Percentiles rank a stretch among this genome's conserved stretches.
Conservation (phyloP, 257 asterid genomes). For the Salvia splendens region DNA sequence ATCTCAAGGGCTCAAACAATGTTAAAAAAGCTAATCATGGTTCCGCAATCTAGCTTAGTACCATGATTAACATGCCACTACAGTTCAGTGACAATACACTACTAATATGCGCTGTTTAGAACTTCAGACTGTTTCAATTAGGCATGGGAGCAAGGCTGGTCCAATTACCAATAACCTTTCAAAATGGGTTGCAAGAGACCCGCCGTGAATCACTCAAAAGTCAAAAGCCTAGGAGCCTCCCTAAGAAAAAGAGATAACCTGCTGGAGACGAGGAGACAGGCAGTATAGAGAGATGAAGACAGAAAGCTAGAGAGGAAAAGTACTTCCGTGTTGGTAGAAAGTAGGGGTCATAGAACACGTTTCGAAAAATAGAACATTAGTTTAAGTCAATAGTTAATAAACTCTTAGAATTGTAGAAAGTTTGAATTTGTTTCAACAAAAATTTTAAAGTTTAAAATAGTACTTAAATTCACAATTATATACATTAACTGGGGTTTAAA, state of each 20-base stretch:
- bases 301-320: background rate
- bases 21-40: conserved; percentile 2
- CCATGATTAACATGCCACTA: conserved; percentile 5
- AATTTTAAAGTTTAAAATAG: background rate
- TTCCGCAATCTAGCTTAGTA: conserved; percentile 16
- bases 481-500: background rate
- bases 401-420: background rate
- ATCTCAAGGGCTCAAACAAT: background rate
- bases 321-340: background rate
- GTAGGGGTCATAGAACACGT: background rate
- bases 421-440: background rate
- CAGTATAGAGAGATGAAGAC: background rate
- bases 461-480: background rate
- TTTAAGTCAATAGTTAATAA: background rate
- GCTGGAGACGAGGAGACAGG: background rate
- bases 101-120: background rate
- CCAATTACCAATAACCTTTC: background rate
- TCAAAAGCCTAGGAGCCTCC: background rate
- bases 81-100: background rate
- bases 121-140: background rate
- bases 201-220: background rate
- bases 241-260: background rate
- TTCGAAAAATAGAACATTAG: background rate
- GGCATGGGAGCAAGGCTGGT: background rate
- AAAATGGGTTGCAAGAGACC: background rate